Percentiles rank a stretch among this genome's conserved stretches.
Conservation (phyloP, 1,284 basidiomycete species). For the Ceratobasidium sp. region DNA sequence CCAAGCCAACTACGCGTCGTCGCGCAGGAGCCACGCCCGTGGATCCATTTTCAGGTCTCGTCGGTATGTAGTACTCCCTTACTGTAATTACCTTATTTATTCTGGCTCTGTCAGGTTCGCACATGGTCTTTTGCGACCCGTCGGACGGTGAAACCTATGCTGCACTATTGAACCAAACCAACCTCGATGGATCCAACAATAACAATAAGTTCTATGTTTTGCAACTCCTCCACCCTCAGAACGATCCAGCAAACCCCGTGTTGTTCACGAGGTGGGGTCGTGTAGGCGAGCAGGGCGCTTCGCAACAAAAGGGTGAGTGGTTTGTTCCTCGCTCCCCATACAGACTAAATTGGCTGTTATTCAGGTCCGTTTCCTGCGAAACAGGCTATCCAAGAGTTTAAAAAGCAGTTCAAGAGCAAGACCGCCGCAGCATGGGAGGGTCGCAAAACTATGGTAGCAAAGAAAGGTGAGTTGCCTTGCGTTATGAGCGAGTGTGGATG, state of each 20-base stretch:
- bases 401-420: constrained; percentile 72
- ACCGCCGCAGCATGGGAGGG: constrained; percentile 67
- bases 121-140: constrained; percentile 66
- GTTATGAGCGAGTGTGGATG: neutral
- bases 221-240: constrained; percentile 69
- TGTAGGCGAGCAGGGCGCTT: constrained; percentile 69
- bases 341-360: neutral
- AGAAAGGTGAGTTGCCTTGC: constrained; percentile 60
- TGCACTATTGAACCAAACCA: constrained; percentile 78
- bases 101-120: constrained; percentile 60
- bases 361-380: constrained; percentile 58
- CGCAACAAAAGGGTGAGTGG: constrained; percentile 67
- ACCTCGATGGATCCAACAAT: constrained; percentile 59
- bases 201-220: constrained; percentile 67
- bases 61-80: constrained; percentile 67
- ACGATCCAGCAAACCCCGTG: constrained; percentile 57
- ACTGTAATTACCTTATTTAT: constrained; percentile 27
- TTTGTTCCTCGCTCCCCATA: neutral
- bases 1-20: constrained; percentile 63
- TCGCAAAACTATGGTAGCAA: constrained; percentile 67
- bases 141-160: constrained; percentile 68
- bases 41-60: constrained; percentile 64
- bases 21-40: constrained; percentile 74
- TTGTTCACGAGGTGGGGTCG: constrained; percentile 73
- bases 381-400: constrained; percentile 67